Base-by-base conservation (phyloP, 2,329 filamentous ascomycete species). In the Chlorencoelia australis region DNA sequence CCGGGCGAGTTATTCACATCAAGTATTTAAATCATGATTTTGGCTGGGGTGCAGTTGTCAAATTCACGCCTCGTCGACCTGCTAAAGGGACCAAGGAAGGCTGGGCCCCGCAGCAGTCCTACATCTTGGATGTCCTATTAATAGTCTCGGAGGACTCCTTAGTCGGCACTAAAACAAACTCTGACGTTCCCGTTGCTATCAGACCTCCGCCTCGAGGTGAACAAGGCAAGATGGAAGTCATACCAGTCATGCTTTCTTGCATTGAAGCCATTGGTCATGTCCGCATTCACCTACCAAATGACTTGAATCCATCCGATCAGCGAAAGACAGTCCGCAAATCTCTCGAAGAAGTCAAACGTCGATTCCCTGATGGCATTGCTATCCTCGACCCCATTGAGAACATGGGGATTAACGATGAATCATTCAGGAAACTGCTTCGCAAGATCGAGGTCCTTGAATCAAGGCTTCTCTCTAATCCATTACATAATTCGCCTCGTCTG, bases 381-480 rank as follows among this genome's bases (percentile, higher is more conserved):
- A 69, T 88, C 5, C 65, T 98, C 13, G 91, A 98, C 53, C 91
- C 91, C 0, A 80, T 98, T 25, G 88, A 96, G 59, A 88, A 95
- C 55, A 96, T 98, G 91, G 74, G 77, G 18, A 96, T 98, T 52
- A 80, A 71, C 4, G 91, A 96, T 52, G 87, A 94, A 1, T 79
- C 77, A 0, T 96, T 98, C 66, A 95, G 93, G 68, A 86, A 87
- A 57, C 73, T 95, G 4, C 72, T 96, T 39, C 67, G 87, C 61
- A 96, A 96, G 74, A 95, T 98, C 43, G 91, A 98, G 62, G 84
- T 96, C 8, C 73, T 98, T 2, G 91, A 98, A 62, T 91, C 89
- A 4, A 79, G 85, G 35, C 68, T 98, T 15, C 64, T 96, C 18
- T 75, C 84, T 10, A 96, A 94, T 58, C 87, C 89, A 4, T 71